Evolutionary conservation across 2,329 filamentous ascomycete species (phyloP), one percentile per base, ranked within the genome.

Genomic region (Colletotrichum incanum): DNA sequence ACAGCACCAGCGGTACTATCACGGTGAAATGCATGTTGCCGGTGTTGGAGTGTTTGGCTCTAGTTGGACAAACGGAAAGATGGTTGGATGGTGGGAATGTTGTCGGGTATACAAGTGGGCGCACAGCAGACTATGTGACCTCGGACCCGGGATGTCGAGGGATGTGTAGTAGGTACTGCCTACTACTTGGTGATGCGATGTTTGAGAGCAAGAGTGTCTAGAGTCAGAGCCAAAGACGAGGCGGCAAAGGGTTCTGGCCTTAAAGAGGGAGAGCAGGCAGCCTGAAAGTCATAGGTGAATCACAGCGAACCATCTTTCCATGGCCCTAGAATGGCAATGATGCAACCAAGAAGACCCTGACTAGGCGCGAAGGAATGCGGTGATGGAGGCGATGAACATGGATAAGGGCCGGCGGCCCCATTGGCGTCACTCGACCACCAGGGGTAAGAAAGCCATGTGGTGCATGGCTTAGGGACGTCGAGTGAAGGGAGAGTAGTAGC

Each of bases 1-100:
- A 80, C 49, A 84, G 75, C 34, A 79, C 75, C 73, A 85, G 68
- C 60, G 83, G 84, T 26, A 84, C 47, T 41, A 84, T 70, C 43
- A 82, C 76, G 49, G 79, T 69, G 47, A 82, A 77, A 68, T 78
- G 73, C 67, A 77, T 67, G 67, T 47, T 74, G 60, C 63, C 50
- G 43, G 54, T 45, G 26, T n/a, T 43, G 20, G n/a, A n/a, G 28
- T 16, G 23, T 61, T 60, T n/a, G 26, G 23, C 34, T 56, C 31
- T 11, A n/a, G 45, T 55, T 43, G 34, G 14, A 59, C 45, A 63
- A 56, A 47, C 20, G 34, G 34, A 54, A 59, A 59, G 12, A 34
- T 54, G 52, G 58, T 31, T 43, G 50, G 41, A n/a, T n/a, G 39
- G 5, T 14, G 41, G 31, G 5, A 31, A n/a, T 49, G 39, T 49